A percentile compares a stretch with the other conserved stretches of the same genome.
Evolutionary conservation across 2,329 filamentous ascomycete genomes (phyloP).

Genomic region (Chaetomium sp.): DNA sequence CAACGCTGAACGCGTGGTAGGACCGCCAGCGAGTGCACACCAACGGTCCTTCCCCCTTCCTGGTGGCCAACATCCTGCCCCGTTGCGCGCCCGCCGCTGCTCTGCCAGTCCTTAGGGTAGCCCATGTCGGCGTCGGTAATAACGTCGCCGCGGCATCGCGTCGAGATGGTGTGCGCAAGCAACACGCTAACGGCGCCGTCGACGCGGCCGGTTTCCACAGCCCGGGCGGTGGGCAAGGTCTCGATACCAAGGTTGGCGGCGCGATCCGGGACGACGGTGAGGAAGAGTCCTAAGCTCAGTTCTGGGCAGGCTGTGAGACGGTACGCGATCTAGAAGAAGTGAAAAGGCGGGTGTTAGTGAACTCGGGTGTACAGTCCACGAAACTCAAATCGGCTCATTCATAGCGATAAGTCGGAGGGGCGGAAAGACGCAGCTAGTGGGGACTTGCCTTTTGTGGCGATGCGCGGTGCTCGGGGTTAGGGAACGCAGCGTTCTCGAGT

Average conservation of each 20-base stretch:
- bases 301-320: constrained; percentile 69
- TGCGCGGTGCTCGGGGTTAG: constrained; percentile 43
- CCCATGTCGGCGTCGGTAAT: constrained; percentile 75
- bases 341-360: neutral
- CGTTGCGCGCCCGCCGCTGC: constrained; percentile 35
- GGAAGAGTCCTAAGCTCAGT: constrained; percentile 74
- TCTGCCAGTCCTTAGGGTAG: constrained; percentile 59
- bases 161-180: constrained; percentile 71
- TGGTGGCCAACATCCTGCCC: constrained; percentile 55
- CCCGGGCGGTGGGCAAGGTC: constrained; percentile 48
- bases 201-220: constrained; percentile 53
- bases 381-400: too few species aligned
- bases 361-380: neutral
- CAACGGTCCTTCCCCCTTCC: constrained; percentile 66
- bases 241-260: constrained; percentile 42
- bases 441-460: constrained; percentile 47
- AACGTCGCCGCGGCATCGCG: constrained; percentile 55
- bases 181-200: constrained; percentile 55
- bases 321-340: constrained; percentile 58
- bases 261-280: constrained; percentile 48
- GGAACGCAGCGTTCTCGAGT: constrained; percentile 50
- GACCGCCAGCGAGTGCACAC: constrained; percentile 76
- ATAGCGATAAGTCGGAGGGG: too few species aligned
- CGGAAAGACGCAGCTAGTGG: neutral
- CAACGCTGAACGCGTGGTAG: constrained; percentile 67